These are phyloP conservation scores for Pichia paraexigua DNA, from an alignment of 805 yeast genomes.

Conservation along the genomic window DNA sequence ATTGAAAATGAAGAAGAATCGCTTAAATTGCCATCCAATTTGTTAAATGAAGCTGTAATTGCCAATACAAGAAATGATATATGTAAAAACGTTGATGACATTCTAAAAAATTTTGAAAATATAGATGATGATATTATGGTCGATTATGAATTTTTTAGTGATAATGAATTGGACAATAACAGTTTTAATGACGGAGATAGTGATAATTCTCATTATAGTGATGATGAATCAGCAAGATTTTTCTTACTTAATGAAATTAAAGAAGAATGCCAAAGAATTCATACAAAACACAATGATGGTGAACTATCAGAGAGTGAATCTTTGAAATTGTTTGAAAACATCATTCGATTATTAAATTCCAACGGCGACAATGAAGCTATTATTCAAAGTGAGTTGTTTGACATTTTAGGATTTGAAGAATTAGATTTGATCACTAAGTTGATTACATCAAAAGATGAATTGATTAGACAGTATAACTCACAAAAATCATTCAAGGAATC, in stretches of 20 bases:
- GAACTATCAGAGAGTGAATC: slow-evolving; percentile 2
- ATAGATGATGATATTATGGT: slow-evolving; percentile 16
- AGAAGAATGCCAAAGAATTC: slow-evolving; percentile 20
- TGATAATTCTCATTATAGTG: slow-evolving; percentile 3
- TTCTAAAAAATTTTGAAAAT: slow-evolving; percentile 28
- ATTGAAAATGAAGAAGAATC: slow-evolving; percentile 18
- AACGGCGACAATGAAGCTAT: slow-evolving; percentile 42
- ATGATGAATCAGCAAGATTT: slow-evolving; percentile 6
- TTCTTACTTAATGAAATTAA: slow-evolving; percentile 16
- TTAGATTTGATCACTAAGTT: slow-evolving; percentile 68
- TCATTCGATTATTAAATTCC: slow-evolving; percentile 27
- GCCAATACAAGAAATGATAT: slow-evolving; percentile 20
- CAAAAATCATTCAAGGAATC: neutral
- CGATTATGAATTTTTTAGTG: slow-evolving; percentile 10
- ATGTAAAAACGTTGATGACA: slow-evolving; percentile 17
- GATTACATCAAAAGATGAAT: slow-evolving; percentile 36
- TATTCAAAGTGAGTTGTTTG: slow-evolving; percentile 66
- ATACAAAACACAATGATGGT: slow-evolving; percentile 22
- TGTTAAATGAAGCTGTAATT: slow-evolving; percentile 24
- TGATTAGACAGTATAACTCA: slow-evolving; percentile 19
- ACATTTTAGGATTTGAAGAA: slow-evolving; percentile 78
- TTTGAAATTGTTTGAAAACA: slow-evolving; percentile 19
- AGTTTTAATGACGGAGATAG: slow-evolving; percentile 5
- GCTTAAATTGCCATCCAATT: slow-evolving; percentile 24
- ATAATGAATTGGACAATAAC: neutral